phyloP scores from a whole-genome alignment of 768 basidiomycete species.

The Russula abietina region DNA sequence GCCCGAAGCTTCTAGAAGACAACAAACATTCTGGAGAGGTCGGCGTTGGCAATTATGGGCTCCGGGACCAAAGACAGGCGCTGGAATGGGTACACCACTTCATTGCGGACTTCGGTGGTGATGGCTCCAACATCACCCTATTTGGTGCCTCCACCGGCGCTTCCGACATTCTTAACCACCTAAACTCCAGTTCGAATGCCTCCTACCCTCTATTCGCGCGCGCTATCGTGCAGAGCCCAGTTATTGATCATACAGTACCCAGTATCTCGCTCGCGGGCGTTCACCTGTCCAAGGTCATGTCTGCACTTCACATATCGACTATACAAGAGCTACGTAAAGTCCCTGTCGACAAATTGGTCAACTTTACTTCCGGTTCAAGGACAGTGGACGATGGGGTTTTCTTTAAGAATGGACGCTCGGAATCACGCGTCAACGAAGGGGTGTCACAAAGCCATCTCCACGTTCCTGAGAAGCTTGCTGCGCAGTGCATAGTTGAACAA shows the following conservation, averaged over 20 bases:
- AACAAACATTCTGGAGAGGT: slow-evolving; percentile 58
- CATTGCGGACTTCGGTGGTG: slow-evolving; percentile 48
- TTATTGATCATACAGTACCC: slow-evolving; percentile 57
- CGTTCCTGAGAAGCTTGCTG: slow-evolving; percentile 30
- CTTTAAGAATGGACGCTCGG: slow-evolving; percentile 56
- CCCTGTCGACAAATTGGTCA: slow-evolving; percentile 50
- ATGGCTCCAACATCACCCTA: slow-evolving; percentile 35
- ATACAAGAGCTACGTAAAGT: slow-evolving; percentile 60
- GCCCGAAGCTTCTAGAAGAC: slow-evolving; percentile 58
- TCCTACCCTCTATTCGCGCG: slow-evolving; percentile 58
- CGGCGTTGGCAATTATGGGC: slow-evolving; percentile 70
- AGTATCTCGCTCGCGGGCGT: slow-evolving; percentile 56
- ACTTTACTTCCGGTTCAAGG: slow-evolving; percentile 40
- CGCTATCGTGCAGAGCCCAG: slow-evolving; percentile 68
- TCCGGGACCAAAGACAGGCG: slow-evolving; percentile 37
- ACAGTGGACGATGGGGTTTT: slow-evolving; percentile 66
- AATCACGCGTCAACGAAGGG: slow-evolving; percentile 38
- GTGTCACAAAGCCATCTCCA: slow-evolving; percentile 27
- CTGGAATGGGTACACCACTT: slow-evolving; percentile 50
- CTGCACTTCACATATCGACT: slow-evolving; percentile 45
- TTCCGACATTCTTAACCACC: slow-evolving; percentile 33
- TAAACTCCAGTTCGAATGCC: slow-evolving; percentile 60
- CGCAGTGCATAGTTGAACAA: slow-evolving; percentile 25
- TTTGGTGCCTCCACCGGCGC: slow-evolving; percentile 34
- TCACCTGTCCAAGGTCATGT: slow-evolving; percentile 60